Evolutionary conservation across 306 rosid species (phyloP), one percentile per base, ranked within the genome.

Genomic region (Datisca glomerata): DNA sequence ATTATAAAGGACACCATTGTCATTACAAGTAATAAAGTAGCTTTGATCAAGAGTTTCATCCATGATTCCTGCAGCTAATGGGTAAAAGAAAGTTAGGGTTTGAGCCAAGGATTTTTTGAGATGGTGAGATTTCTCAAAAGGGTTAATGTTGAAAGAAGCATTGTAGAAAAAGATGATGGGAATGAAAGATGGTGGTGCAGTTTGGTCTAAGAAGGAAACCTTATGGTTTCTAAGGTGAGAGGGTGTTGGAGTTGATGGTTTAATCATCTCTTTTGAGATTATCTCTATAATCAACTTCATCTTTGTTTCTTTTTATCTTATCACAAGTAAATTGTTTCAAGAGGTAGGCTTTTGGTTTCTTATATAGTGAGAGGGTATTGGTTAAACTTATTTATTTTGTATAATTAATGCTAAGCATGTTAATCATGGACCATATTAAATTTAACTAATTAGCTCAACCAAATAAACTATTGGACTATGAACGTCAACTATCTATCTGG

Each of bases 181-280:
- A 59, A 55, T 61, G 40, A 35, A 62, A 21, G 38, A 10, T 7
- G 66, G 63, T 10, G 74, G 70, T 3, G 51, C 43, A 34, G 49
- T 7, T 28, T 72, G 79, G 53, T 72, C 79, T 3, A 72, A 49
- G 60, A 61, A 62, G 13, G 73, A 62, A 41, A 72, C 67, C 8
- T 63, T 28, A 18, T 37, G 56, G 14, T 25, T 55, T 40, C 33
- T 45, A 45, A 56, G 66, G 36, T 67, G 24, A 2, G 35, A 11
- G 0, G 79, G 74, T 9, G 70, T 66, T 22, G 61, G 41, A 18
- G 61, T 47, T 0, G 74, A 57, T 12, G 79, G 79, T 31, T 31
- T 31, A 6, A n/a, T n/a, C n/a, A n/a, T n/a, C n/a, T n/a, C n/a
- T n/a, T n/a, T n/a, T n/a, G n/a, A n/a, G n/a, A n/a, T n/a, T n/a